Evolutionary conservation across 495 filamentous ascomycete genomes (phyloP).

Genomic region (Lasiosphaeris hirsuta): DNA sequence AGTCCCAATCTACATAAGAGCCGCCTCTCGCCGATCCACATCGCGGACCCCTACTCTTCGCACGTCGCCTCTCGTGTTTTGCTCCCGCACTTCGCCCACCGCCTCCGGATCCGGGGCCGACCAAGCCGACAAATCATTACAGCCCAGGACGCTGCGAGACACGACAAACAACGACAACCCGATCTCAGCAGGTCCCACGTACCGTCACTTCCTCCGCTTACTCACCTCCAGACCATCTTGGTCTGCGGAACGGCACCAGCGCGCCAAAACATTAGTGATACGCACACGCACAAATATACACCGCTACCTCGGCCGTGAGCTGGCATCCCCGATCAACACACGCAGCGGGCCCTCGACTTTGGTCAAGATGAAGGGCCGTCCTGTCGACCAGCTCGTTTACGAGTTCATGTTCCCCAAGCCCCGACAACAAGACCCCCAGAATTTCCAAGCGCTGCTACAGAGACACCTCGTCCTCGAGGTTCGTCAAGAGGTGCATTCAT

Average conservation of each 20-base stretch:
- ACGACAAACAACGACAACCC: too few species aligned
- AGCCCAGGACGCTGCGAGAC: too few species aligned
- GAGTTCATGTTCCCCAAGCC: slow-evolving; percentile 54
- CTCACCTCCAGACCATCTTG: too few species aligned
- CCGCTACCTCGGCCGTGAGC: too few species aligned
- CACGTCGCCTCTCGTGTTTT: neutral
- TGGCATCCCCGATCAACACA: neutral
- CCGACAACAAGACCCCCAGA: slow-evolving; percentile 47
- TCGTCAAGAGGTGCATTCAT: slow-evolving; percentile 75
- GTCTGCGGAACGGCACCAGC: too few species aligned
- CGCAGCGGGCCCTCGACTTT: neutral
- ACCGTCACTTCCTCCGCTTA: too few species aligned
- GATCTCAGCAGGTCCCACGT: too few species aligned
- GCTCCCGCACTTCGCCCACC: neutral
- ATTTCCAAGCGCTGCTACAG: slow-evolving; percentile 51
- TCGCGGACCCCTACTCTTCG: neutral
- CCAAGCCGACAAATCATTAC: neutral
- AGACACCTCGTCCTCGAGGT: slow-evolving; percentile 82
- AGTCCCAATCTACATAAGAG: neutral
- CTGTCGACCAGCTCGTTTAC: slow-evolving; percentile 53
- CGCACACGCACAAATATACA: too few species aligned
- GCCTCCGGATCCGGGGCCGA: slow-evolving; percentile 1
- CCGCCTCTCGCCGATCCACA: neutral
- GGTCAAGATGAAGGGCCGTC: slow-evolving; percentile 50
- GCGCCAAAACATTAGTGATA: too few species aligned